A percentile compares a stretch with the other conserved stretches of the same genome.
Evolutionary conservation across 2,329 filamentous ascomycete species (phyloP).

Genomic region (Arthrobotrys megalospora): DNA sequence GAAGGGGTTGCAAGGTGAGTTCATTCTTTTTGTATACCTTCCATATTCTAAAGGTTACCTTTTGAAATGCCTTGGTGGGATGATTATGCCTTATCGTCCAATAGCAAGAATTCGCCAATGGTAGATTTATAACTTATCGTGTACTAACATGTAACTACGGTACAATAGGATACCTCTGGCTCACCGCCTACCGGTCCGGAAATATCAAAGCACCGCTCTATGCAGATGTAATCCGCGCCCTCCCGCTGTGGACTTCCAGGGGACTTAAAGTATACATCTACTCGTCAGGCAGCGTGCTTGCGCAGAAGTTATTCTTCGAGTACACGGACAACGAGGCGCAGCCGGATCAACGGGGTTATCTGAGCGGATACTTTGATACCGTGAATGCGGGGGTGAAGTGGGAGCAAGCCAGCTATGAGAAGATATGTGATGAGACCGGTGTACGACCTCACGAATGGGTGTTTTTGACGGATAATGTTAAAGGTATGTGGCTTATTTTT

Average conservation of each 20-base stretch:
- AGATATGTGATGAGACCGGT: conserved; percentile 73
- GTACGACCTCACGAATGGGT: conserved; percentile 74
- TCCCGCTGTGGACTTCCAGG: conserved; percentile 73
- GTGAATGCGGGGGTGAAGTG: conserved; percentile 83
- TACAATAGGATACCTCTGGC: conserved; percentile 77
- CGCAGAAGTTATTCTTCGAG: conserved; percentile 84
- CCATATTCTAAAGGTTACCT: not conserved
- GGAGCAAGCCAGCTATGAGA: conserved; percentile 77
- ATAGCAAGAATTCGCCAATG: conserved; percentile 5
- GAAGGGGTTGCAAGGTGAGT: conserved; percentile 79
- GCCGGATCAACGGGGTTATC: conserved; percentile 74
- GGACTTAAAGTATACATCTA: conserved; percentile 80
- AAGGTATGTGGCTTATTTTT: conserved; percentile 67
- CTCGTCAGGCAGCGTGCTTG: conserved; percentile 83
- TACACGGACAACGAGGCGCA: conserved; percentile 74
- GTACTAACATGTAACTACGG: conserved; percentile 13
- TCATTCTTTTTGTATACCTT: not conserved
- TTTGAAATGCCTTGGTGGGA: conserved; percentile 6
- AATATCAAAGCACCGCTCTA: conserved; percentile 81
- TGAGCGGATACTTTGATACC: conserved; percentile 82
- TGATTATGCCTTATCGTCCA: conserved; percentile 41
- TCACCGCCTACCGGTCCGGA: conserved; percentile 79
- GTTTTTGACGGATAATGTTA: conserved; percentile 86
- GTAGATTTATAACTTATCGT: conserved; percentile 5
- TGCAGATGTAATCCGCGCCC: conserved; percentile 77